These are phyloP conservation scores for Saccharomyces paradoxus DNA, from an alignment of 805 yeast genomes.

Conservation along the genomic window DNA sequence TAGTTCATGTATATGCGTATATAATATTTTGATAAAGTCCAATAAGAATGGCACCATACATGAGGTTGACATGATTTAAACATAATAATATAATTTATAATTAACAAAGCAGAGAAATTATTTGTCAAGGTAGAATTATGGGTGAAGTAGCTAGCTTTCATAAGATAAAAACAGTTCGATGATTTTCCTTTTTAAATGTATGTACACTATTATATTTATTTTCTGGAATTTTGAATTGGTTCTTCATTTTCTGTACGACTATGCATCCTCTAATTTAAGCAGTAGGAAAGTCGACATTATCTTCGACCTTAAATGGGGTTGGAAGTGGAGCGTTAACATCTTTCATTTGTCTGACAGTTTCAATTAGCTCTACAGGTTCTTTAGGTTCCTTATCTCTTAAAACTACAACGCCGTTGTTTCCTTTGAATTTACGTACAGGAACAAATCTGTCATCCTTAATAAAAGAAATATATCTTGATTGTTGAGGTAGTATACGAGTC, in stretches of 20 bases:
- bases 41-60: background rate
- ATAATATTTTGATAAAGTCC: background rate
- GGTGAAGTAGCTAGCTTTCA: background rate
- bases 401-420: conserved; percentile 63
- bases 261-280: background rate
- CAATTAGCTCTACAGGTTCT: conserved; percentile 57
- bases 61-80: background rate
- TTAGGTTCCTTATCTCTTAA: conserved; percentile 55
- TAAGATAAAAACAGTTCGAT: background rate
- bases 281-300: conserved; percentile 21
- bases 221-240: background rate
- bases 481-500: conserved; percentile 84
- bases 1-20: background rate
- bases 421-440: conserved; percentile 73
- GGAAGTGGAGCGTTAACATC: conserved; percentile 60
- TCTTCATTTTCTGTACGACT: conserved; percentile 2
- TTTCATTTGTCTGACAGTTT: conserved; percentile 74
- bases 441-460: conserved; percentile 63
- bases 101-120: background rate
- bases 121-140: background rate
- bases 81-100: background rate
- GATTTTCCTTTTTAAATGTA: background rate
- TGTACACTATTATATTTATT: background rate
- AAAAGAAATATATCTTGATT: conserved; percentile 75
- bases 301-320: conserved; percentile 27